Base-by-base conservation (phyloP, 2,329 filamentous ascomycete species). In the Fusarium tanahbumbuense region DNA sequence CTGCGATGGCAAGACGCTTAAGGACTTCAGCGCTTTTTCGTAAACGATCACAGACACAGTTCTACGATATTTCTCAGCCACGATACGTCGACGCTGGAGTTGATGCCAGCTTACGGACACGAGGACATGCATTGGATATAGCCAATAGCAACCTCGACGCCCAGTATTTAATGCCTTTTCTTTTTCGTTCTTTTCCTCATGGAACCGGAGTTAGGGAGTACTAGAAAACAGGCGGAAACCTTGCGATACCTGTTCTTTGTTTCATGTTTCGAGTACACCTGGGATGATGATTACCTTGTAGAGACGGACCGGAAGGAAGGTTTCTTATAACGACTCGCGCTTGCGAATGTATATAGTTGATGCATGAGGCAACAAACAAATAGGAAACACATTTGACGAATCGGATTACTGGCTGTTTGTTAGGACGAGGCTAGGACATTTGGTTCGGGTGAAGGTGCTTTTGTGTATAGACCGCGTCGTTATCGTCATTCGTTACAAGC, bases 1-100 rank as follows among this genome's bases (percentile, higher is more conserved):
- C 78, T 98, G 95, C 78, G 91, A 86, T 25, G 94, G 93, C 28
- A 89, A 91, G 82, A 92, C 89, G 11, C 84, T 91, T 11, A 65
- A 64, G 25, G 68, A 71, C 48, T 68, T 61, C 9, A 62, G 56
- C 27, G 54, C 34, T 37, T 71, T 69, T 22, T 54, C 55, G 13
- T 72, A 63, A 66, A 58, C 12, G 57, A 54, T 6, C 16, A 18
- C 27, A 46, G 42, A 64, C 27, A 34, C 34, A 47, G 40, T 48
- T 48, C 40, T 57, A 53, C 20, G 34, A 5, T 28, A 55, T 54
- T 54, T 5, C 44, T 54, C 42, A 45, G 30, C 49, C 16, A 56
- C 42, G 50, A 71, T 46, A 48, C 50, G 53, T 59, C 18, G 18
- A 37, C 34, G 55, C 2, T 32, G 30, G 42, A 57, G 40, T 47